Evolutionary conservation across 2,329 filamentous ascomycete species (phyloP).

Genomic region (Fusarium avenaceum): DNA sequence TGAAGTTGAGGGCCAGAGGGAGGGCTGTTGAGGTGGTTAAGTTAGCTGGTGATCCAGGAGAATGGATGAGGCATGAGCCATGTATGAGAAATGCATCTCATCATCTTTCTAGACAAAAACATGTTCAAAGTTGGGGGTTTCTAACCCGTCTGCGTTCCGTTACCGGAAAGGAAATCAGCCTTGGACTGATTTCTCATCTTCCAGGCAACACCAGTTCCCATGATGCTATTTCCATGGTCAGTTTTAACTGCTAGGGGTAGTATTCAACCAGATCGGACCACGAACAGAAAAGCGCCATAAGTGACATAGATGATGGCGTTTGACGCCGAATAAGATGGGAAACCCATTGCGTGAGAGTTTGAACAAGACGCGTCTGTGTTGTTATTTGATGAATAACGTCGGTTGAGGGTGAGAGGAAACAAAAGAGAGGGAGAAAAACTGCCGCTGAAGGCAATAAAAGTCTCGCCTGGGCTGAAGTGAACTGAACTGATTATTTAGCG

Average conservation of each 20-base stretch:
- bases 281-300: slow-evolving; percentile 82
- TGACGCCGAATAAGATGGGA: slow-evolving; percentile 80
- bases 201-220: slow-evolving; percentile 73
- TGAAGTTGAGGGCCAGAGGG: slow-evolving; percentile 88
- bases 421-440: slow-evolving; percentile 15
- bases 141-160: slow-evolving; percentile 88
- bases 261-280: slow-evolving; percentile 20
- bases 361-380: background rate
- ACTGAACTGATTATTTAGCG: slow-evolving; percentile 21
- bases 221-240: slow-evolving; percentile 61
- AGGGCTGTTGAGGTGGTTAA: slow-evolving; percentile 69
- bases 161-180: slow-evolving; percentile 79
- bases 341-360: slow-evolving; percentile 69
- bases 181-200: slow-evolving; percentile 73
- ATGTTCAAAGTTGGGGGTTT: slow-evolving; percentile 21
- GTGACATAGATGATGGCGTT: slow-evolving; percentile 88
- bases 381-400: background rate
- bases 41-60: slow-evolving; percentile 48
- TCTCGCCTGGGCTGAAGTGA: slow-evolving; percentile 10
- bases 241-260: slow-evolving; percentile 9
- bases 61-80: background rate
- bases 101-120: slow-evolving; percentile 11
- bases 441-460: slow-evolving; percentile 17
- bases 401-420: slow-evolving; percentile 1
- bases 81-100: slow-evolving; percentile 1